Conservation (phyloP, 306 rosid species). For the Cicer bijugum region DNA sequence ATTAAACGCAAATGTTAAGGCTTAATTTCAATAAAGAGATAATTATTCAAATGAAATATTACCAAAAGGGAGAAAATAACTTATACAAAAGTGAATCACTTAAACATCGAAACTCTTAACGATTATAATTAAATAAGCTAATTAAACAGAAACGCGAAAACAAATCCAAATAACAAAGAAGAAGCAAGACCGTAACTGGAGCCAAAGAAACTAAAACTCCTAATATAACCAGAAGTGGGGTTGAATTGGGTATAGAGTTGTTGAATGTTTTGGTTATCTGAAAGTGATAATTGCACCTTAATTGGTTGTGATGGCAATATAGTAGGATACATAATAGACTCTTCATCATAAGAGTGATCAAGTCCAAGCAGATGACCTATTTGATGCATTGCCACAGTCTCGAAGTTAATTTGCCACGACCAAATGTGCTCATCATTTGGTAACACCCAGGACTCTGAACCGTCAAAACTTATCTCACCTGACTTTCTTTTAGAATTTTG, state of each 20-base stretch:
- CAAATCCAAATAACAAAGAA: no score
- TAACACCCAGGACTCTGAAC: neutral
- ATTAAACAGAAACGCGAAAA: no score
- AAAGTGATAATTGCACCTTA: neutral
- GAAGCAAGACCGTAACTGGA: no score
- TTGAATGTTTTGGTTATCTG: neutral
- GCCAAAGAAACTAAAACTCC: no score
- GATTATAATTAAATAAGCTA: no score
- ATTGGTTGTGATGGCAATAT: neutral
- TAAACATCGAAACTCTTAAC: no score
- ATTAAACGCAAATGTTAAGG: no score
- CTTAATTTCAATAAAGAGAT: no score
- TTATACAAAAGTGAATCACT: no score
- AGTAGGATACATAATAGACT: neutral
- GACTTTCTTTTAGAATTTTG: neutral
- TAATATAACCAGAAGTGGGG: no score
- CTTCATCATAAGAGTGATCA: neutral
- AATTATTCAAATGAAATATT: no score
- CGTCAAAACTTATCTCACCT: neutral
- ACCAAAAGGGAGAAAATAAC: no score
- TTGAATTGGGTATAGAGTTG: neutral
- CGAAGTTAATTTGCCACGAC: neutral
- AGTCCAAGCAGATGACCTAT: slow-evolving; percentile 13
- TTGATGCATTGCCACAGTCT: neutral
- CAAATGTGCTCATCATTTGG: neutral